Conservation (phyloP, 352 stramenopile genomes). For the Lagenidium giganteum region DNA sequence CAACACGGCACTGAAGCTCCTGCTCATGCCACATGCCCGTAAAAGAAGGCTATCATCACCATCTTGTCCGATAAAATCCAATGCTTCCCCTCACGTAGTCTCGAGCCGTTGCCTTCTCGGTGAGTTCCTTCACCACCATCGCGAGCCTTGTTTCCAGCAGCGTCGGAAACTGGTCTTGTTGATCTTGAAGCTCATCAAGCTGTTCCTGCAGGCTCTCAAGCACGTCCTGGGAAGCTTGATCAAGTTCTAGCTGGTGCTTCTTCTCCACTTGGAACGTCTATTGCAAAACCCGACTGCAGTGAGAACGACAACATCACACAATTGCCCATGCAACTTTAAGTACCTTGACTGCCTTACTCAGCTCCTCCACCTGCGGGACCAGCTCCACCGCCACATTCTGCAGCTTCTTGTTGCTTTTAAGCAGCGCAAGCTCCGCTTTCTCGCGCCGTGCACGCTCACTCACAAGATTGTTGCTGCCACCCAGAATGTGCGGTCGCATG, state of each 20-base stretch:
- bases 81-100: conserved; percentile 33
- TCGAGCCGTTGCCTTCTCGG: conserved; percentile 25
- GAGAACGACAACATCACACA: neutral
- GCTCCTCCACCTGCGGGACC: conserved; percentile 39
- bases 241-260: conserved; percentile 42
- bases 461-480: conserved; percentile 62
- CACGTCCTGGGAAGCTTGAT: conserved; percentile 52
- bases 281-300: neutral
- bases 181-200: conserved; percentile 31
- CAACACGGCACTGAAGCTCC: conserved; percentile 37
- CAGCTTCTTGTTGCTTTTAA: conserved; percentile 29
- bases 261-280: conserved; percentile 58
- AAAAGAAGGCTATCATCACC: neutral
- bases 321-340: no score
- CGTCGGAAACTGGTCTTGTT: conserved; percentile 24
- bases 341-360: conserved; percentile 46
- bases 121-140: conserved; percentile 19
- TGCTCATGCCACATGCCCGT: no score
- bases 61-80: no score
- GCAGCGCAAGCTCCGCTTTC: conserved; percentile 35
- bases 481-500: conserved; percentile 37
- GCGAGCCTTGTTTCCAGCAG: conserved; percentile 28
- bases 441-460: conserved; percentile 54
- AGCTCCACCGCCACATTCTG: conserved; percentile 32
- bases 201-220: conserved; percentile 49